These are phyloP conservation scores for Leccinum rimulosum DNA, from an alignment of 768 basidiomycete species.

Conservation along the genomic window DNA sequence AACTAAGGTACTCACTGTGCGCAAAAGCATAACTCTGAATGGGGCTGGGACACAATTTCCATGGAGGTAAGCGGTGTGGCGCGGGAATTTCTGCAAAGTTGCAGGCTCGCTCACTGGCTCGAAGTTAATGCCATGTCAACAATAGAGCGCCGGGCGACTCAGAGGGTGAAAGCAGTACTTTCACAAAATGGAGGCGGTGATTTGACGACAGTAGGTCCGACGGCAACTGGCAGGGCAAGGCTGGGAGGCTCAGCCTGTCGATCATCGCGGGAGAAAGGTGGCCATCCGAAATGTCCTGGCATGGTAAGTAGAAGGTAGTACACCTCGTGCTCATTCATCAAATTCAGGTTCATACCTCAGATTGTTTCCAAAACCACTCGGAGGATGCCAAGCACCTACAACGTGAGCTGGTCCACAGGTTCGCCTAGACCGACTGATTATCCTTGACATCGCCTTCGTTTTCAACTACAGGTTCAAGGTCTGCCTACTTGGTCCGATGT, in stretches of 20 bases:
- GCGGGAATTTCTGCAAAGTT: background rate
- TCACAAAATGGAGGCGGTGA: background rate
- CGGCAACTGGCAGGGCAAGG: background rate
- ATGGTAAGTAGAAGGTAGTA: background rate
- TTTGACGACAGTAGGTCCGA: background rate
- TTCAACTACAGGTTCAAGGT: background rate
- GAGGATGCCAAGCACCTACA: background rate
- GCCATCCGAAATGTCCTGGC: background rate
- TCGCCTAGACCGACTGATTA: background rate
- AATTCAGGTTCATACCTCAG: background rate
- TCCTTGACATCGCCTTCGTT: background rate
- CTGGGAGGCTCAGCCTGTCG: too few relatives aligned
- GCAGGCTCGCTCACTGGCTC: too few relatives aligned
- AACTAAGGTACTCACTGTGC: too few relatives aligned
- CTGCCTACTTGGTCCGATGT: background rate
- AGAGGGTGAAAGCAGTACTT: background rate
- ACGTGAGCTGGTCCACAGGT: slow-evolving; percentile 3
- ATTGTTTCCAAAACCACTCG: background rate
- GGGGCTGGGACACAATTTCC: too few relatives aligned
- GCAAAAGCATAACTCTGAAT: too few relatives aligned
- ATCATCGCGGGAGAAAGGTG: background rate
- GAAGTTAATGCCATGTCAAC: too few relatives aligned
- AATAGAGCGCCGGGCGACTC: background rate
- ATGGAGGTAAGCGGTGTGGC: background rate
- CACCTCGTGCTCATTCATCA: background rate